These are phyloP conservation scores for Dothistroma septosporum DNA, from an alignment of 2,329 filamentous ascomycete species.

Conservation along the genomic window DNA sequence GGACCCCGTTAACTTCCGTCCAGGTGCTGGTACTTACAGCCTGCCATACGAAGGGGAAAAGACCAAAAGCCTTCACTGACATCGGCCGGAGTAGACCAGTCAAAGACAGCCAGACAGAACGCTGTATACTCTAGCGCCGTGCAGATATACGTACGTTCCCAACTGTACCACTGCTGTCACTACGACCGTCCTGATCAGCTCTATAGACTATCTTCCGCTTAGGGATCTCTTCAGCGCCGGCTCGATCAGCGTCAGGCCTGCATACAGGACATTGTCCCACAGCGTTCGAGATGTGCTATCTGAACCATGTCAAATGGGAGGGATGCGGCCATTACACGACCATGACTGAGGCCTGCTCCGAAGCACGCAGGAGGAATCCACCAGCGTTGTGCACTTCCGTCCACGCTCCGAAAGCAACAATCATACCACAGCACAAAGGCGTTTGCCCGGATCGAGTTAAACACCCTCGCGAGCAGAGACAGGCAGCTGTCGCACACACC, in stretches of 20 bases:
- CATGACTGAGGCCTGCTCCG: slow-evolving; percentile 15
- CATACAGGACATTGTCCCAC: background rate
- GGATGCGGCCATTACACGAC: slow-evolving; percentile 21
- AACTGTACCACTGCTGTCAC: no score
- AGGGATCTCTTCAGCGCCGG: background rate
- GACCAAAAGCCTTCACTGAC: no score
- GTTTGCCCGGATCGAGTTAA: slow-evolving; percentile 18
- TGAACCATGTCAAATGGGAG: slow-evolving; percentile 19
- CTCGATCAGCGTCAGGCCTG: background rate
- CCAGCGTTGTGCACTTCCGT: slow-evolving; percentile 18
- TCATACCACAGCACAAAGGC: slow-evolving; percentile 11
- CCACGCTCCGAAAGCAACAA: slow-evolving; percentile 19
- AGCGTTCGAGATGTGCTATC: slow-evolving; percentile 13
- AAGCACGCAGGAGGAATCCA: slow-evolving; percentile 17
- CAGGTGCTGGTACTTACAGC: no score
- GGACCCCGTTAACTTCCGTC: no score
- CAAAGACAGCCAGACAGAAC: no score
- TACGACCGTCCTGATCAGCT: no score
- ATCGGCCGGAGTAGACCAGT: no score
- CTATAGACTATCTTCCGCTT: background rate
- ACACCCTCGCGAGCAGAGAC: slow-evolving; percentile 6
- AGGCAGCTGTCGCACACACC: slow-evolving; percentile 8
- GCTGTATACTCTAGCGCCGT: no score
- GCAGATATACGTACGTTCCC: no score
- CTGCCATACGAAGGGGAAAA: no score